Evolutionary conservation across 805 yeast genomes (phyloP).

Genomic region (Suhomyces sp.): DNA sequence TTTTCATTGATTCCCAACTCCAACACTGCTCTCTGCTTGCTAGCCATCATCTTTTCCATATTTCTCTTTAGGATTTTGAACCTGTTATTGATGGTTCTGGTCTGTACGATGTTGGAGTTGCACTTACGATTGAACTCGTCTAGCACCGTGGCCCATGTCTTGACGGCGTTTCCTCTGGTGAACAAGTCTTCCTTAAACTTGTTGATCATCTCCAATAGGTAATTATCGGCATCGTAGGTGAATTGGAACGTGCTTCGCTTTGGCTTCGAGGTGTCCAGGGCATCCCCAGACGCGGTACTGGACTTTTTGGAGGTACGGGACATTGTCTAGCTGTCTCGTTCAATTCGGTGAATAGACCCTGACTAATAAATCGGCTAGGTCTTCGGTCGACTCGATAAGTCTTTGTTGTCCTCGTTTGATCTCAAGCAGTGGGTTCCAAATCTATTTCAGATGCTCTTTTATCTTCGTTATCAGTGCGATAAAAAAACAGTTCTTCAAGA

Average conservation of each 20-base stretch:
- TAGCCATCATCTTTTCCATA: slow-evolving; percentile 15
- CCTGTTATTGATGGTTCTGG: slow-evolving; percentile 25
- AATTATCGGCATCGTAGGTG: slow-evolving; percentile 24
- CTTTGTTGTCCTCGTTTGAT: not conserved
- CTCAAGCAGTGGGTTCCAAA: not conserved
- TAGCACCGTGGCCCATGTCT: slow-evolving; percentile 25
- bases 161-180: slow-evolving; percentile 25
- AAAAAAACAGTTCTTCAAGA: too few species aligned
- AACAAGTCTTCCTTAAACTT: slow-evolving; percentile 20
- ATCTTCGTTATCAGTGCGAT: not conserved
- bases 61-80: slow-evolving; percentile 20
- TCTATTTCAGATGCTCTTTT: not conserved
- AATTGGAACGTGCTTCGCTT: slow-evolving; percentile 18
- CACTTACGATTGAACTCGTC: slow-evolving; percentile 18
- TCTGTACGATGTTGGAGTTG: slow-evolving; percentile 19
- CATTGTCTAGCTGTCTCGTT: not conserved
- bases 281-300: not conserved
- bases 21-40: slow-evolving; percentile 6
- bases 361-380: not conserved
- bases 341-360: too few species aligned
- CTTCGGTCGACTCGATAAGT: too few species aligned
- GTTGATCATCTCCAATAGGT: slow-evolving; percentile 16
- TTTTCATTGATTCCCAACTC: slow-evolving; percentile 25
- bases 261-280: not conserved
- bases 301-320: not conserved